A percentile compares a stretch with the other conserved stretches of the same genome.
These are phyloP conservation scores for Backusella circina DNA, from an alignment of 192 early-diverging fungal genomes.

Conservation along the genomic window DNA sequence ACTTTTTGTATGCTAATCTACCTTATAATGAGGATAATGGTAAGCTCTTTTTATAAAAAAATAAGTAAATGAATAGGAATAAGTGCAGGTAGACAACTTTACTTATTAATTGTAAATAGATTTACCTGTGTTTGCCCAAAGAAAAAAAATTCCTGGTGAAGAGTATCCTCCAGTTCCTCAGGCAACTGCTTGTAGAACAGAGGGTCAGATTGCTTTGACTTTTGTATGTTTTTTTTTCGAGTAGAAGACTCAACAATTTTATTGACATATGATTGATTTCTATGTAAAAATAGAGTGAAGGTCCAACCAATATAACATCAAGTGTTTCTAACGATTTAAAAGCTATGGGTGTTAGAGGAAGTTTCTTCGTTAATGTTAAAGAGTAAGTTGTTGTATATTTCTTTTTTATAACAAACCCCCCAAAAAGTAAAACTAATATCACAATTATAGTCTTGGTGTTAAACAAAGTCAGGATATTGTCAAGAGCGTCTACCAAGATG, in stretches of 20 bases:
- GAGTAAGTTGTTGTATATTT: not conserved
- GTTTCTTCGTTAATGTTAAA: constrained; percentile 37
- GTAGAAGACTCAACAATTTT: not conserved
- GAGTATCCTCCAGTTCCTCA: not conserved
- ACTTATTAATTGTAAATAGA: not conserved
- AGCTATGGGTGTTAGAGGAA: constrained; percentile 34
- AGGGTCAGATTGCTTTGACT: constrained; percentile 1
- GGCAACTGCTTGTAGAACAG: not conserved
- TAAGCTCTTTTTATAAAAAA: not conserved
- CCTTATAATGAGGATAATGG: not conserved
- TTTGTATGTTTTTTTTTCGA: not conserved
- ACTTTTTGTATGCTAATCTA: not conserved
- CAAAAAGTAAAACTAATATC: not conserved
- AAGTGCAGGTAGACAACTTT: not conserved
- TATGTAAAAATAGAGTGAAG: constrained; percentile 31
- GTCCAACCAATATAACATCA: constrained; percentile 41
- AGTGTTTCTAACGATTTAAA: constrained; percentile 39
- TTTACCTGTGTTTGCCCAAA: constrained; percentile 3
- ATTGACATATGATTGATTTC: not conserved
- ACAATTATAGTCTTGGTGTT: constrained; percentile 33
- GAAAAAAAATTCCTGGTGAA: not conserved
- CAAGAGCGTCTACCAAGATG: constrained; percentile 40
- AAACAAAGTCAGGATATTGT: constrained; percentile 40
- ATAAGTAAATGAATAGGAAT: not conserved
- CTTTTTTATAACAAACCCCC: not conserved